Conservation (phyloP, 2,329 filamentous ascomycete species). For the Pochonia chlamydosporia region DNA sequence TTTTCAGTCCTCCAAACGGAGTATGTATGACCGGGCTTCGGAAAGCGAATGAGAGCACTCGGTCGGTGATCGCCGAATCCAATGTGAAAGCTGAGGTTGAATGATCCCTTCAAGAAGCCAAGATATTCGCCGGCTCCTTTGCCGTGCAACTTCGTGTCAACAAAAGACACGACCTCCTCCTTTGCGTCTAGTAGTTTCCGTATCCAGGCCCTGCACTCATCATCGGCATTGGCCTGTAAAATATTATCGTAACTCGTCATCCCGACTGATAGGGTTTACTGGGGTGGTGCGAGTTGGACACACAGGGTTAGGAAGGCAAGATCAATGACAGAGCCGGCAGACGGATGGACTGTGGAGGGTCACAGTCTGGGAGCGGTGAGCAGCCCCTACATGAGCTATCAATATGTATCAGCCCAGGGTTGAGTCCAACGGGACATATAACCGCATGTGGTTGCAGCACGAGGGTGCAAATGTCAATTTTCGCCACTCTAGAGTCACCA, state of each 20-base stretch:
- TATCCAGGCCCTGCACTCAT: constrained; percentile 18
- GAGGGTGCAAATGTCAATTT: too few relatives aligned
- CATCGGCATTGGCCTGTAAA: constrained; percentile 15
- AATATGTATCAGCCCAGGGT: too few relatives aligned
- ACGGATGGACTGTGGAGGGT: too few relatives aligned
- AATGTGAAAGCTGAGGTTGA: constrained; percentile 20
- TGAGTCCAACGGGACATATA: too few relatives aligned
- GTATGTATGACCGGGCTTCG: constrained; percentile 16
- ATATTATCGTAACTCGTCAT: constrained; percentile 9
- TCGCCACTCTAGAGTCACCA: too few relatives aligned
- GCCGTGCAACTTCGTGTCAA: constrained; percentile 11
- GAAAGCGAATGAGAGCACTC: constrained; percentile 20
- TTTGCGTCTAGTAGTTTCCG: constrained; percentile 15
- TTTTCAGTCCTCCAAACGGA: constrained; percentile 22
- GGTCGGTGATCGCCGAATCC: constrained; percentile 13
- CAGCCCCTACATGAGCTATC: too few relatives aligned
- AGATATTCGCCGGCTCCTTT: constrained; percentile 13
- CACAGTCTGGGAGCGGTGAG: too few relatives aligned
- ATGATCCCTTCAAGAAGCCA: constrained; percentile 21
- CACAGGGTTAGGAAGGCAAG: too few relatives aligned
- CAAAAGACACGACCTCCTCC: constrained; percentile 14
- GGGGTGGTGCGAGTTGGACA: too few relatives aligned
- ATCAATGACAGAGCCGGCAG: too few relatives aligned
- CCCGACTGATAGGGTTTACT: too few relatives aligned
- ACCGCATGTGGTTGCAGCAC: too few relatives aligned